Conservation (phyloP, 768 basidiomycete genomes). For the Tephrocybe rancida region DNA sequence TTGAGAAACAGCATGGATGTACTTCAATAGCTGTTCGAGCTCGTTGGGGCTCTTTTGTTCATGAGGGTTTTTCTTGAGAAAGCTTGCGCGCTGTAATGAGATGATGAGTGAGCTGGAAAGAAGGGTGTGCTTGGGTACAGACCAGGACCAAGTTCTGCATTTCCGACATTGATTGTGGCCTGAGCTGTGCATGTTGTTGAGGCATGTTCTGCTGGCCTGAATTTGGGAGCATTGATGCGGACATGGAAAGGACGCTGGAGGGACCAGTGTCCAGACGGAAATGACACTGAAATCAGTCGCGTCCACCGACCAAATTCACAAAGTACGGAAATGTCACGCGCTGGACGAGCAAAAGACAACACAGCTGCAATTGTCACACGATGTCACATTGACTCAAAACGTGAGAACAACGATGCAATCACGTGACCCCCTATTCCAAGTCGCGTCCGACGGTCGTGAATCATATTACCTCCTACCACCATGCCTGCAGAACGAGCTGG, state of each 20-base stretch:
- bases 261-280: conserved; percentile 12
- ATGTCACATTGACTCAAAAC: conserved; percentile 22
- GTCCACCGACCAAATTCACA: conserved; percentile 21
- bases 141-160: conserved; percentile 47
- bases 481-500: conserved; percentile 85
- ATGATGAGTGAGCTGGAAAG: conserved; percentile 14
- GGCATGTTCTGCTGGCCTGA: conserved; percentile 33
- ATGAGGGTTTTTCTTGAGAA: conserved; percentile 50
- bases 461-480: conserved; percentile 25
- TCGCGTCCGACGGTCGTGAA: conserved; percentile 33
- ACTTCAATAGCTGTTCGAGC: conserved; percentile 47
- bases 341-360: conserved; percentile 34
- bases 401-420: conserved; percentile 23
- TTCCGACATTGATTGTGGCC: conserved; percentile 34
- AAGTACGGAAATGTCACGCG: conserved; percentile 30
- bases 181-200: conserved; percentile 26
- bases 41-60: conserved; percentile 51
- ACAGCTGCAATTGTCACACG: conserved; percentile 22
- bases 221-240: conserved; percentile 42
- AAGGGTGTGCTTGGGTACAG: conserved; percentile 20
- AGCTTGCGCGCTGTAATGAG: conserved; percentile 44
- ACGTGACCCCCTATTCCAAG: conserved; percentile 30
- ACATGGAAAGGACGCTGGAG: conserved; percentile 28
- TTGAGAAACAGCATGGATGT: conserved; percentile 46
- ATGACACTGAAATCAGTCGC: conserved; percentile 25